phyloP scores from a whole-genome alignment of 768 basidiomycete species.

The Amanita rimosa region DNA sequence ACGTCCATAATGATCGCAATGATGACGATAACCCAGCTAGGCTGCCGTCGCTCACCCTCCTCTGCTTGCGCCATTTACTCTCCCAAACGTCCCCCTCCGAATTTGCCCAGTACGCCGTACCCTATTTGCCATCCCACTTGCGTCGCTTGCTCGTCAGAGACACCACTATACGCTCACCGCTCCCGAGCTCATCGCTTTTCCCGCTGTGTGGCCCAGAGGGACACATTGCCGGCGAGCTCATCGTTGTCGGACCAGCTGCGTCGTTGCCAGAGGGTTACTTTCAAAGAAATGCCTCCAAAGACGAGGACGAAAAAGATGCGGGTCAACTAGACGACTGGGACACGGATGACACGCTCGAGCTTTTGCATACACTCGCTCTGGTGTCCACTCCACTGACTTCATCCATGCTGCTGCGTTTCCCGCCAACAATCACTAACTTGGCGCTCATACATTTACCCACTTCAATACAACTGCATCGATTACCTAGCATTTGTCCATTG shows the following conservation, averaged over 20 bases:
- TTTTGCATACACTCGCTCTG: conserved; percentile 38
- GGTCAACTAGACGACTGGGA: conserved; percentile 31
- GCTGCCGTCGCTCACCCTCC: conserved; percentile 38
- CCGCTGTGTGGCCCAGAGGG: conserved; percentile 37
- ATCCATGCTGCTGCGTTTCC: conserved; percentile 37
- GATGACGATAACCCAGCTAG: not conserved
- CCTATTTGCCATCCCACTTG: conserved; percentile 47
- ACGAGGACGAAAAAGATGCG: not conserved
- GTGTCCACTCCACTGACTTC: conserved; percentile 35
- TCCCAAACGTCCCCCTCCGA: conserved; percentile 26
- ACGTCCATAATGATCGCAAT: not conserved
- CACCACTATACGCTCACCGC: conserved; percentile 44
- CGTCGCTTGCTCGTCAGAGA: conserved; percentile 47
- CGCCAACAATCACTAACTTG: conserved; percentile 54
- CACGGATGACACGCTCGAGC: conserved; percentile 17
- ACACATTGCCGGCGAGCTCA: conserved; percentile 51
- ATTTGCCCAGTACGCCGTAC: conserved; percentile 32
- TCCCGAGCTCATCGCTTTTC: conserved; percentile 37
- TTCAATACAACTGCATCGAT: conserved; percentile 39
- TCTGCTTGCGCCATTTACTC: conserved; percentile 47
- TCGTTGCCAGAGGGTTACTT: conserved; percentile 33
- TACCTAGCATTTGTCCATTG: conserved; percentile 51
- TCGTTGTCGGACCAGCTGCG: conserved; percentile 48
- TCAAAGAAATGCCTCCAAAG: conserved; percentile 10
- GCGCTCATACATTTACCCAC: conserved; percentile 41